Percentiles rank a stretch among this genome's conserved stretches.
phyloP scores from a whole-genome alignment of 2,329 filamentous ascomycete species.

The Laburnicola sp. region DNA sequence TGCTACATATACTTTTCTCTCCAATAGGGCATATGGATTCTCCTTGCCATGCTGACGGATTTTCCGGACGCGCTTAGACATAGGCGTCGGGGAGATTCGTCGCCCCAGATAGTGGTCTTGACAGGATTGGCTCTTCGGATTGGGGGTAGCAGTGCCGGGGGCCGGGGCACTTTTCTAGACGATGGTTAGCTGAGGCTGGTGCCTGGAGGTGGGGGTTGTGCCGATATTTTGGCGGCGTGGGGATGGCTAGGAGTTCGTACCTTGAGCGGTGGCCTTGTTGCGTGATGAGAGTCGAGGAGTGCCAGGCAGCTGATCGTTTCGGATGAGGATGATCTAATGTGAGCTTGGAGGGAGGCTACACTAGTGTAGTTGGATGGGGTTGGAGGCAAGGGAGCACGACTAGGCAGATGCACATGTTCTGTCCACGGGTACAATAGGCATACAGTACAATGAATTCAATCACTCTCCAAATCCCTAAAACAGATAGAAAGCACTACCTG shows the following conservation, averaged over 20 bases:
- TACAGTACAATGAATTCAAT: too few species aligned
- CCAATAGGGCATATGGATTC: neutral
- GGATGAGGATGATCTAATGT: neutral
- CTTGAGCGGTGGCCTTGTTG: neutral
- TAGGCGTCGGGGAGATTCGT: neutral
- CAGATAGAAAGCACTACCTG: too few species aligned
- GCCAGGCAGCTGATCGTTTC: neutral
- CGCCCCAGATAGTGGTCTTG: slow-evolving; percentile 3
- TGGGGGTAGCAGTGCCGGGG: neutral
- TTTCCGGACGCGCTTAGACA: neutral
- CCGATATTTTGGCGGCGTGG: too few species aligned
- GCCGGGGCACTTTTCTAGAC: neutral
- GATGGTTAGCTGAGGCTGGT: neutral
- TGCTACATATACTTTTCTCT: too few species aligned
- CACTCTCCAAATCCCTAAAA: too few species aligned
- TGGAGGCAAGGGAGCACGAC: neutral
- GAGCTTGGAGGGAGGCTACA: too few species aligned
- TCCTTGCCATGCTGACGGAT: neutral
- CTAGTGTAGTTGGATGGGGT: neutral
- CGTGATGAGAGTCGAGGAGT: neutral
- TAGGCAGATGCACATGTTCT: too few species aligned
- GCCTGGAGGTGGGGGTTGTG: neutral
- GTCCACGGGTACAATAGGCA: too few species aligned
- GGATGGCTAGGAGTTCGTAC: neutral
- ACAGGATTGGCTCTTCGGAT: neutral